Conservation (phyloP, 495 filamentous ascomycete genomes). For the Penicillium argentinense region DNA sequence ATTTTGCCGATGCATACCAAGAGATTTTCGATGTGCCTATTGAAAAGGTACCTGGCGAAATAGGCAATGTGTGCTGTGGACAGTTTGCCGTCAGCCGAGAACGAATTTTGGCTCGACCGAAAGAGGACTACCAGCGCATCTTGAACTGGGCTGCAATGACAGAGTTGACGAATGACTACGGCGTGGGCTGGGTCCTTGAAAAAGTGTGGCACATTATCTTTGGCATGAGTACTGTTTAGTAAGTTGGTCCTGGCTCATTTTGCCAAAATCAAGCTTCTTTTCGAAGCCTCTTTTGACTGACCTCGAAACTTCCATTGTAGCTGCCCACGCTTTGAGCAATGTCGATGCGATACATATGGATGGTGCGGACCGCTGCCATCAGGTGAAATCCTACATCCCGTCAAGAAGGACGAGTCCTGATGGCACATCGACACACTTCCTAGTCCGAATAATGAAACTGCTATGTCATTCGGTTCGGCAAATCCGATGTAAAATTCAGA, state of each 20-base stretch:
- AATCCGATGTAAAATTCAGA: no score
- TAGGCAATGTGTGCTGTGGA: slow-evolving; percentile 50
- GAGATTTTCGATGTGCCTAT: slow-evolving; percentile 26
- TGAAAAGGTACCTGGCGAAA: slow-evolving; percentile 33
- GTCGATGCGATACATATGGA: slow-evolving; percentile 43
- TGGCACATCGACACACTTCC: no score
- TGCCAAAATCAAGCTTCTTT: no score
- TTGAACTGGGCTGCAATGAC: slow-evolving; percentile 40
- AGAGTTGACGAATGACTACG: slow-evolving; percentile 36
- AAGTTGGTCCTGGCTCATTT: no score
- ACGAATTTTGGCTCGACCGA: slow-evolving; percentile 39
- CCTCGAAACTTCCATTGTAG: slow-evolving; percentile 14
- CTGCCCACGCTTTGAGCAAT: slow-evolving; percentile 42
- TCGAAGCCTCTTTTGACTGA: no score
- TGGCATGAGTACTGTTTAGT: slow-evolving; percentile 41
- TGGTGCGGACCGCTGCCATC: slow-evolving; percentile 43
- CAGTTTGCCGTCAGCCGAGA: slow-evolving; percentile 50
- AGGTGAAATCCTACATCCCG: slow-evolving; percentile 25
- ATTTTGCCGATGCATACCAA: slow-evolving; percentile 36
- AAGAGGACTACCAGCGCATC: slow-evolving; percentile 43
- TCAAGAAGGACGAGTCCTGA: background rate
- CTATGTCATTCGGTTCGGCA: no score
- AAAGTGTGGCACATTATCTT: slow-evolving; percentile 46
- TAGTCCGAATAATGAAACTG: no score
- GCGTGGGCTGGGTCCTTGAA: slow-evolving; percentile 44